phyloP scores from a whole-genome alignment of 495 filamentous ascomycete species.

The Aspergillus mulundensis region DNA sequence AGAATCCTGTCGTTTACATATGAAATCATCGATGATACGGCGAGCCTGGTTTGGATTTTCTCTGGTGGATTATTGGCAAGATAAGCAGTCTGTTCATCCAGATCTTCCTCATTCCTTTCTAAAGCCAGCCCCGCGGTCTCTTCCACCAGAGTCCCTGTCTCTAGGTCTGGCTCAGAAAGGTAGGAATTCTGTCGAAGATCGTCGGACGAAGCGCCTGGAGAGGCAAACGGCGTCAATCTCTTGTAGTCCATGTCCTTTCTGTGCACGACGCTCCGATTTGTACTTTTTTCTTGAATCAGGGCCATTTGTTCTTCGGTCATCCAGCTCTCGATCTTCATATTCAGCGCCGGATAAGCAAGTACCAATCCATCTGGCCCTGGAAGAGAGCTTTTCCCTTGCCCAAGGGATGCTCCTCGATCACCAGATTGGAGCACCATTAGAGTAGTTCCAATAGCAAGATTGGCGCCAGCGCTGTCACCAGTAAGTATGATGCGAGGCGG shows the following conservation, averaged over 20 bases:
- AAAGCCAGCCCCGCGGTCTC: conserved; percentile 24
- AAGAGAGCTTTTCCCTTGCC: conserved; percentile 55
- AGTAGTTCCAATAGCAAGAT: conserved; percentile 74
- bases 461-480: conserved; percentile 91
- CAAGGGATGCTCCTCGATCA: conserved; percentile 51
- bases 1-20: conserved; percentile 96
- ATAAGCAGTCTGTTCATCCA: conserved; percentile 27
- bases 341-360: conserved; percentile 82
- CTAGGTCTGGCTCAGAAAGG: conserved; percentile 32
- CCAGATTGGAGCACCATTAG: conserved; percentile 83
- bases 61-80: conserved; percentile 53
- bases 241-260: conserved; percentile 72
- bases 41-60: conserved; percentile 79
- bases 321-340: conserved; percentile 98
- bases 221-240: conserved; percentile 55
- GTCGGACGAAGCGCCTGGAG: conserved; percentile 63
- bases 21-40: conserved; percentile 92
- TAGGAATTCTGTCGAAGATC: conserved; percentile 24
- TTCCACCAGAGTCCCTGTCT: conserved; percentile 28
- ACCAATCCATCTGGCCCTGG: conserved; percentile 78
- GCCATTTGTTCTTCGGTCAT: conserved; percentile 98
- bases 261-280: conserved; percentile 69
- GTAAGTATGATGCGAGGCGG: conserved; percentile 74
- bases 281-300: conserved; percentile 78
- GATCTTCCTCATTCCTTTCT: conserved; percentile 22